Evolutionary conservation across 805 yeast species (phyloP).

Genomic region (Starmerella apicola): DNA sequence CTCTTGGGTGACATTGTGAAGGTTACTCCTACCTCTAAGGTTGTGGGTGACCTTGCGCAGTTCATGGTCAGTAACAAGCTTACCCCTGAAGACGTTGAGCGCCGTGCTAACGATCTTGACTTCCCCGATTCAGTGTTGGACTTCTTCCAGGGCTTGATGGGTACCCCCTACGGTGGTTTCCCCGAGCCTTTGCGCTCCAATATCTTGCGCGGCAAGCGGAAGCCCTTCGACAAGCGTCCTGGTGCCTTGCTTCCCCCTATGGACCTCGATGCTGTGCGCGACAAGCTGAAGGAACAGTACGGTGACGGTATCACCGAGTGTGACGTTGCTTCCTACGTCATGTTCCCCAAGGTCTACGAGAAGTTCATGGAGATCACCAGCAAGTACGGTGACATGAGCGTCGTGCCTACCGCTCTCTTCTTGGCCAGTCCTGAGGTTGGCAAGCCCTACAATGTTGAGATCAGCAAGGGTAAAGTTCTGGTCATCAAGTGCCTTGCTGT

Average conservation of each 20-base stretch:
- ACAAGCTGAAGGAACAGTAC: constrained; percentile 64
- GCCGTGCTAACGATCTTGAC: constrained; percentile 80
- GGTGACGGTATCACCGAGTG: constrained; percentile 60
- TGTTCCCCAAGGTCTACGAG: constrained; percentile 97
- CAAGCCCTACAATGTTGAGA: constrained; percentile 78
- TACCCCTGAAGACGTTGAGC: constrained; percentile 69
- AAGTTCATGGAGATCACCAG: constrained; percentile 62
- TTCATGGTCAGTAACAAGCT: constrained; percentile 96
- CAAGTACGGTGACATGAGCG: constrained; percentile 83
- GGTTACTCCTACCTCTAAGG: constrained; percentile 99
- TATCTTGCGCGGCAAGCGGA: constrained; percentile 81
- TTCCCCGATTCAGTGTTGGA: constrained; percentile 98
- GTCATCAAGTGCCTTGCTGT: constrained; percentile 85
- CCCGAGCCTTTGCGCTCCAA: constrained; percentile 96
- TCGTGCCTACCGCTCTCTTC: constrained; percentile 85
- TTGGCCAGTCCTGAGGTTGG: constrained; percentile 75
- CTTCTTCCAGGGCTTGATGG: constrained; percentile 98
- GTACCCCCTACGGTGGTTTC: constrained; percentile 99
- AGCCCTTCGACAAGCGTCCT: constrained; percentile 79
- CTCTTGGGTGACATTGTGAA: constrained; percentile 93
- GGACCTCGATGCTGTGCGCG: constrained; percentile 57
- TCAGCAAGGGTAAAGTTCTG: constrained; percentile 89
- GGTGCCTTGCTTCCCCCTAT: constrained; percentile 83
- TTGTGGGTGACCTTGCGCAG: constrained; percentile 99
- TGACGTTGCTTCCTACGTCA: constrained; percentile 89